Percentiles rank a stretch among this genome's conserved stretches.
These are phyloP conservation scores for Aphanoascus verrucosus DNA, from an alignment of 2,329 filamentous ascomycete genomes.

Conservation along the genomic window DNA sequence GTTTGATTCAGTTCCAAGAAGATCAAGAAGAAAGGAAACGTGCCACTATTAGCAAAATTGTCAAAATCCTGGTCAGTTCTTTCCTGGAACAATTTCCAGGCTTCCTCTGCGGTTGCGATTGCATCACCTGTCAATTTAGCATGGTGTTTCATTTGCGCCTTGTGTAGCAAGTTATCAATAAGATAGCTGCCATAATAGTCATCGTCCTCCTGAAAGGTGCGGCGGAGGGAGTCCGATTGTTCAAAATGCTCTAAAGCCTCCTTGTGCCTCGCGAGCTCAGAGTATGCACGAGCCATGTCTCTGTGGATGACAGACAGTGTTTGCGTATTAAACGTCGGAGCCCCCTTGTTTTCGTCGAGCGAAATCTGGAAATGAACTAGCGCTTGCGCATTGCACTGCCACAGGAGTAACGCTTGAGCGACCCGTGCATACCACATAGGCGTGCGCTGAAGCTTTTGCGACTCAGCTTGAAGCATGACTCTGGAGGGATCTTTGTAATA, in stretches of 20 bases:
- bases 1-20: constrained; percentile 4
- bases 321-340: background rate
- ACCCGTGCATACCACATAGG: background rate
- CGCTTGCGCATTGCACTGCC: background rate
- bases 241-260: background rate
- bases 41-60: background rate
- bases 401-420: background rate
- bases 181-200: background rate
- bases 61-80: too few species aligned
- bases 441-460: background rate
- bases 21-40: background rate
- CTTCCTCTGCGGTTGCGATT: background rate
- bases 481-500: background rate
- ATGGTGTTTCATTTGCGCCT: constrained; percentile 1
- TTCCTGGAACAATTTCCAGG: background rate
- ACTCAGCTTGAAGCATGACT: background rate
- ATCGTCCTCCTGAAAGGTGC: background rate
- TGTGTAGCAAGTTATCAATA: background rate
- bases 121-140: constrained; percentile 1
- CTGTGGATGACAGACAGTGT: background rate
- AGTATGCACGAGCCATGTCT: background rate
- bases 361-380: background rate
- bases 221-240: background rate
- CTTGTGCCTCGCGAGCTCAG: background rate
- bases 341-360: background rate